These are phyloP conservation scores for Acer campestre DNA, from an alignment of 345 rosid genomes.

Conservation along the genomic window DNA sequence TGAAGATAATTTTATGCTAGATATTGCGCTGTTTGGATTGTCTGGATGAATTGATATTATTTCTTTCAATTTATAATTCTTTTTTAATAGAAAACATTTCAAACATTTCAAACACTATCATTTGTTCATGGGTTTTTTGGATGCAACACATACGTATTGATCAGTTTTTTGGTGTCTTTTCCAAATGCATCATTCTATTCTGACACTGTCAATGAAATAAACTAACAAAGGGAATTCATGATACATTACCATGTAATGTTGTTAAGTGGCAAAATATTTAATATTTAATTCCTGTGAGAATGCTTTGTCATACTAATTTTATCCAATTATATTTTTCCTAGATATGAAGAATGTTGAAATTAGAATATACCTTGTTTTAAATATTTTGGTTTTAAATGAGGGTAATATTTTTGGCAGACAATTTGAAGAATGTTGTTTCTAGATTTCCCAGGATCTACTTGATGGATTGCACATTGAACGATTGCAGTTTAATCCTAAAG, in stretches of 20 bases:
- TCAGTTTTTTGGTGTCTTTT: neutral
- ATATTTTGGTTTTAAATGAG: constrained; percentile 9
- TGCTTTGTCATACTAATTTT: neutral
- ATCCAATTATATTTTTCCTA: neutral
- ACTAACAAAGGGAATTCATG: neutral
- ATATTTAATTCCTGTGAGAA: neutral
- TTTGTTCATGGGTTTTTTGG: neutral
- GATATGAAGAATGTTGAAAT: constrained; percentile 8
- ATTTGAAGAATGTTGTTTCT: constrained; percentile 26
- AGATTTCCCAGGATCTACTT: constrained; percentile 68
- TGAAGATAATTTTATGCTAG: neutral
- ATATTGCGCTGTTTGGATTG: neutral
- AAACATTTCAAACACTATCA: neutral
- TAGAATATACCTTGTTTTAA: neutral
- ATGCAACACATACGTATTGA: neutral
- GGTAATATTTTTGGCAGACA: constrained; percentile 40
- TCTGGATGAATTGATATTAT: neutral
- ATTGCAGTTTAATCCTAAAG: constrained; percentile 75
- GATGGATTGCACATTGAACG: constrained; percentile 92
- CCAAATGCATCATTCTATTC: neutral
- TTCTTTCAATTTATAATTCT: neutral
- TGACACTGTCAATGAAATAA: neutral
- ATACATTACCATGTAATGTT: neutral
- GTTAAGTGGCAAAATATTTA: neutral
- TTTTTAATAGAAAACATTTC: no score